Percentiles rank a stretch among this genome's conserved stretches.
These are phyloP conservation scores for Dianthus caryophyllus DNA, from an alignment of 148 eudicot species.

Conservation along the genomic window DNA sequence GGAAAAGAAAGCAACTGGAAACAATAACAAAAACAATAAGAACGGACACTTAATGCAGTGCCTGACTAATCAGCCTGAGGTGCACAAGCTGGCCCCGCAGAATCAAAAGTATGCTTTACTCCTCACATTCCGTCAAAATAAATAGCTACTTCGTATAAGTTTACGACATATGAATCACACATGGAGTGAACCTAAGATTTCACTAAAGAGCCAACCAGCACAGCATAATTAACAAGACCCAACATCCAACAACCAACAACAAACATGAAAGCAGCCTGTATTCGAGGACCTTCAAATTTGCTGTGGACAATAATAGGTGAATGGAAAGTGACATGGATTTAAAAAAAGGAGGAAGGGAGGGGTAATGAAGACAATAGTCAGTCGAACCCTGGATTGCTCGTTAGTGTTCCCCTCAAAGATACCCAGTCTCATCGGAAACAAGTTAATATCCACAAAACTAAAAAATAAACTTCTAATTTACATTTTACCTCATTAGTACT, in stretches of 20 bases:
- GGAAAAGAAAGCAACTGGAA: constrained; percentile 6
- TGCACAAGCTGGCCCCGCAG: constrained; percentile 87
- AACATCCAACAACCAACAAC: constrained; percentile 92
- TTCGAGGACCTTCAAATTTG: constrained; percentile 78
- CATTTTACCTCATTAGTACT: no score
- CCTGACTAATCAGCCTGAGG: constrained; percentile 92
- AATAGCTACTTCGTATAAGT: not conserved
- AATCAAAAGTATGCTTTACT: constrained; percentile 4
- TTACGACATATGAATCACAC: not conserved
- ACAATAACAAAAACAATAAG: not conserved
- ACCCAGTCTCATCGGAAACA: constrained; percentile 95
- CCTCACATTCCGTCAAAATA: not conserved
- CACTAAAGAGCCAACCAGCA: constrained; percentile 48
- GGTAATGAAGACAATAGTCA: constrained; percentile 9
- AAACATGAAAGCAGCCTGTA: constrained; percentile 80
- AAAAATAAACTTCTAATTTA: no score
- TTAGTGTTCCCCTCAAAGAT: constrained; percentile 79
- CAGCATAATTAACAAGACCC: constrained; percentile 87
- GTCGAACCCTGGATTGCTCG: constrained; percentile 78
- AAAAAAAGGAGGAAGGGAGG: not conserved
- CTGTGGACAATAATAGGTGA: constrained; percentile 39
- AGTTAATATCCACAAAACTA: no score
- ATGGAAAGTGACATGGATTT: constrained; percentile 15
- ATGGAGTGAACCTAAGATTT: not conserved
- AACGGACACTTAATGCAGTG: constrained; percentile 16